Evolutionary conservation across 805 yeast species (phyloP), one percentile per base, ranked within the genome.

Genomic region (Teunomyces tritomae): DNA sequence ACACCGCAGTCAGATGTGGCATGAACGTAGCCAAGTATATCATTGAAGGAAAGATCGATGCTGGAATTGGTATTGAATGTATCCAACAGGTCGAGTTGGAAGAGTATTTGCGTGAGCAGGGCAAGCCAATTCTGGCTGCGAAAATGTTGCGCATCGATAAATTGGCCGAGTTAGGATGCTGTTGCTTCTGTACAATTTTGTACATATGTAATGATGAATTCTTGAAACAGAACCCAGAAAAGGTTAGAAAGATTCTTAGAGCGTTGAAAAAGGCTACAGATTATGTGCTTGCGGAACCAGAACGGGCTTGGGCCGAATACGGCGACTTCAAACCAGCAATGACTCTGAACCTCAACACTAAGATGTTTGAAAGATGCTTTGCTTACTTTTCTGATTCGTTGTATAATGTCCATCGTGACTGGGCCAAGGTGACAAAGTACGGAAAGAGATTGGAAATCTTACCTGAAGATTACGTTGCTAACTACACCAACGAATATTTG

Each of bases 31-130:
- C 83, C 49, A 77, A 76, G 57, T 72, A 71, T 54, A 78, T 79
- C 54, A 74, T 79, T 45, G 80, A 78, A 45, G 83, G 82, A 32
- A 70, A 72, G 53, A 77, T 79, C 46, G 80, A 79, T 58, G 82
- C 82, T 48, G 83, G 83, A 45, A 73, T 79, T 57, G 83, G 83
- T 56, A 76, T 79, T 48, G 83, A 79, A 58, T 78, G 82, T 62
- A 76, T 79, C 60, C 83, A 79, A 59, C 82, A 78, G 62, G 83
- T 79, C 42, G 80, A 79, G 57, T 68, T 79, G 55, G 83, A 78
- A 57, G 80, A 77, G 52, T 74, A 74, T 61, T 68, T 73, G 52
- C 65, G 66, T 54, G 48, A 59, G 20, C 64, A 70, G 50, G 80
- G 80, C 14, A 68, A 74, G 56, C 71, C 74, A 28, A 60, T 65